Base-by-base conservation (phyloP, 2,329 filamentous ascomycete genomes). In the Aspergillus sp. region DNA sequence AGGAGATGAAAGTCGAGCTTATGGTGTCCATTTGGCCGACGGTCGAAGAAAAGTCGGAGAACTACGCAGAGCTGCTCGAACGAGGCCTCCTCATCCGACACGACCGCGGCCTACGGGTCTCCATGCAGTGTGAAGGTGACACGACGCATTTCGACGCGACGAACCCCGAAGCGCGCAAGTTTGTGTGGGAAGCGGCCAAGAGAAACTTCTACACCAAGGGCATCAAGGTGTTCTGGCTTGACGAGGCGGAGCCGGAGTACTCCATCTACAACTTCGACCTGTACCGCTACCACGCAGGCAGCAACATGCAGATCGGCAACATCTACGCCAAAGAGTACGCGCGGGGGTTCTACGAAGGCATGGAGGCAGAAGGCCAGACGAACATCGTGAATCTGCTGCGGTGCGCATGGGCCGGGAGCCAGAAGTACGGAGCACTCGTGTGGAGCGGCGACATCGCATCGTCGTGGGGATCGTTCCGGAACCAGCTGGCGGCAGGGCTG, bases 21-120 rank as follows among this genome's bases (percentile, higher is more conserved):
- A 81, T 82, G 75, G 74, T 82, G 0, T 80, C 75, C 0, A 71
- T 82, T 42, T 82, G 78, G 78, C 78, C 78, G 0, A 80, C 75
- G 0, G 75, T 82, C 1, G 74, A 80, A 33, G 66, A 63, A 8
- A 47, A 52, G 2, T 75, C 70, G 0, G 71, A 75, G 26, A 79
- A 79, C 48, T 80, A 71, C 45, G 44, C 64, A 0, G 69, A 79
- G 40, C 79, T 81, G 74, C 55, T 77, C 0, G 71, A 75, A 34
- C 63, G 66, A 7, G 78, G 78, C 0, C 63, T 71, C 3, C 64
- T 82, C 2, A 75, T 81, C 38, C 69, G 74, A 0, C 65, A 63
- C 6, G 77, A 81, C 38, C 66, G 75, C 4, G 78, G 78, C 1
- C 57, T 75, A 14, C 65, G 74, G 0, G 67, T 68, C 1, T 68